Conservation (phyloP, 345 rosid genomes). For the Camelina neglecta region DNA sequence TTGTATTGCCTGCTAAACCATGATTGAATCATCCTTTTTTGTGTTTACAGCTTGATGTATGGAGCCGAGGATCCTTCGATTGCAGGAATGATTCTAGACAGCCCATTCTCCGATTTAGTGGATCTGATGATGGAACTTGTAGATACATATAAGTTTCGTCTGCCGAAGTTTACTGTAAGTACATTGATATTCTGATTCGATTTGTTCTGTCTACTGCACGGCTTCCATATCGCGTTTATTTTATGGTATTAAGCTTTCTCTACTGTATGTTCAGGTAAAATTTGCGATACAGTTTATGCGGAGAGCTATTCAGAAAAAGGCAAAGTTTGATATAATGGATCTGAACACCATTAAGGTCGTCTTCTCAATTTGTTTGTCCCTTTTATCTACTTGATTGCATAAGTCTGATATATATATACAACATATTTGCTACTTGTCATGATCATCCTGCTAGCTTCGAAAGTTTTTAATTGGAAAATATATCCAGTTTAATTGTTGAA, state of each 20-base stretch:
- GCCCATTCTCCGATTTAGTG: conserved; percentile 91
- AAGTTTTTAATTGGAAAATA: no score
- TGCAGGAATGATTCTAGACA: conserved; percentile 95
- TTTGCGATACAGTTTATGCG: conserved; percentile 90
- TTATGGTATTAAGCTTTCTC: conserved; percentile 9
- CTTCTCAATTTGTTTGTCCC: conserved; percentile 3
- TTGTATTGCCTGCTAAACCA: conserved; percentile 17
- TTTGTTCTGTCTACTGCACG: conserved; percentile 12
- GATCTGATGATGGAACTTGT: conserved; percentile 95
- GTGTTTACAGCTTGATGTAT: conserved; percentile 75
- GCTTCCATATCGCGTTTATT: conserved; percentile 7
- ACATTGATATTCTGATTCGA: conserved; percentile 10
- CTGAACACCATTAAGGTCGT: conserved; percentile 83
- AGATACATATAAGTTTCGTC: conserved; percentile 75
- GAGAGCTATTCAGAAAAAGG: conserved; percentile 77
- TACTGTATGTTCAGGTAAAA: conserved; percentile 65
- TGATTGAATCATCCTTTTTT: conserved; percentile 12
- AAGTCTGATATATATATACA: conserved; percentile 23
- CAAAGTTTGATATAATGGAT: conserved; percentile 80
- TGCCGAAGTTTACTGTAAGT: conserved; percentile 92
- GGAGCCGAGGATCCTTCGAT: conserved; percentile 96
- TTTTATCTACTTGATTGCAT: background rate
- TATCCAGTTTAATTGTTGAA: background rate
- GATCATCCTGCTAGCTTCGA: background rate
- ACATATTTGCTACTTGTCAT: conserved; percentile 10